Evolutionary conservation across 2,329 filamentous ascomycete genomes (phyloP), one percentile per base, ranked within the genome.

Genomic region (Sporothrix variecibatus): DNA sequence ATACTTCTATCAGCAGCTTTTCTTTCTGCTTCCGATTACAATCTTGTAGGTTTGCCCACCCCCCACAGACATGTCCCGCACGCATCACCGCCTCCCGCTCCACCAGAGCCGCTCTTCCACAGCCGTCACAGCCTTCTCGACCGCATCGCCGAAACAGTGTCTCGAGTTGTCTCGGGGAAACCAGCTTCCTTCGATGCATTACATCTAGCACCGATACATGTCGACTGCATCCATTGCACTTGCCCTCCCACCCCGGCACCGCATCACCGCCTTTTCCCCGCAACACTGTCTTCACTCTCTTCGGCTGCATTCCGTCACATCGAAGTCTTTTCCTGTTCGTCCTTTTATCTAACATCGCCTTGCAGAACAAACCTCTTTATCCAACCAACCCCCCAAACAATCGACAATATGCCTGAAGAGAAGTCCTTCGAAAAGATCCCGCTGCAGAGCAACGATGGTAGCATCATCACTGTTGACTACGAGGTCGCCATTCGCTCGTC

Each of bases 401-500:
- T 28, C 65, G 65, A 60, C 77, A 79, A 75, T n/a, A 82, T 82
- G 81, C 75, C 80, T 1, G 78, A 78, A 34, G 79, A 80, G 62
- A 78, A 74, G 72, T 3, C 34, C 6, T 75, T 77, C 26, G 78
- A 83, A 72, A 87, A 85, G 81, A 81, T 89, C 78, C 85, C 82
- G 79, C 80, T 89, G 40, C 80, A 82, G 77, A 88, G 86, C 83
- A 88, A 88, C 78, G 87, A 89, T 76, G 81, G 79, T 73, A 82
- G 83, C 64, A 78, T 80, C 38, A 84, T 89, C 71, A 82, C 83
- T 77, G 84, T 87, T 72, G 94, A 97, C 77, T 93, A 94, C 77
- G 87, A 89, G 51, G 93, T 98, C 75, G 94, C 93, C 58, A 94
- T 97, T 86, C 93, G 95, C 78, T 97, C 94, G 2, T 90, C 98